Percentiles rank a stretch among this genome's conserved stretches.
Conservation (phyloP, 495 filamentous ascomycete species). For the Podospora didyma region DNA sequence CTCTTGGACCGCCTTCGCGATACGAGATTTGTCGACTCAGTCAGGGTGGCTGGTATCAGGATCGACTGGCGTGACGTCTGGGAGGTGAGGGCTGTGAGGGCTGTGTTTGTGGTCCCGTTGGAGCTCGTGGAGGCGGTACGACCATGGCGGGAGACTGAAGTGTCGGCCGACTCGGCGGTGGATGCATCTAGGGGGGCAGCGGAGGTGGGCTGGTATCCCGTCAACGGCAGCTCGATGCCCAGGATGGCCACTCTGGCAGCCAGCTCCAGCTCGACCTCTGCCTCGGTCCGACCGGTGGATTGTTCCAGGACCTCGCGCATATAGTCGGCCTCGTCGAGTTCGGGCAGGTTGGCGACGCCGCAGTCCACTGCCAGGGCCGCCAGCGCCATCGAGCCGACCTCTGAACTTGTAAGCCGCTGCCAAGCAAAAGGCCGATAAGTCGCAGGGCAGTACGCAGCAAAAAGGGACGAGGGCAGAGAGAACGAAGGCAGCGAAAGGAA, state of each 20-base stretch:
- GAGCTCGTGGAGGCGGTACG: conserved; percentile 22
- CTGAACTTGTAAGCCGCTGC: too few relatives aligned
- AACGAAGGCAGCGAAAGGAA: neutral
- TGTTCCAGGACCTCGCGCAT: conserved; percentile 39
- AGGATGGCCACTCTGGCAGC: conserved; percentile 34
- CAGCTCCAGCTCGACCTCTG: conserved; percentile 34
- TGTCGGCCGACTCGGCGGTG: conserved; percentile 34
- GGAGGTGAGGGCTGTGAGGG: conserved; percentile 7
- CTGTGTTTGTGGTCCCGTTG: conserved; percentile 6
- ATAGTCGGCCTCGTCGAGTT: conserved; percentile 41
- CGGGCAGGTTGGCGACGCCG: conserved; percentile 19
- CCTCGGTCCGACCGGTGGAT: conserved; percentile 33
- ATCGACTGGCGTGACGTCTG: conserved; percentile 17
- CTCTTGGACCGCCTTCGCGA: conserved; percentile 34
- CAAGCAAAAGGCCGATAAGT: neutral
- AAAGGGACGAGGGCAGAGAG: neutral
- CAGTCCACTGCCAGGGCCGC: conserved; percentile 8
- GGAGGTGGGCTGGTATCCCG: conserved; percentile 2
- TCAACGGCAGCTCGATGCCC: conserved; percentile 35
- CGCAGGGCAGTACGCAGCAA: neutral
- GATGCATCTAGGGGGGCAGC: conserved; percentile 9
- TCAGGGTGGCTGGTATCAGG: conserved; percentile 17
- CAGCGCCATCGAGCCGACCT: conserved; percentile 8
- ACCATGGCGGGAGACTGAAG: conserved; percentile 16
- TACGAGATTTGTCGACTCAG: conserved; percentile 12